A percentile compares a stretch with the other conserved stretches of the same genome.
Conservation (phyloP, 139 green algal species). For the Chloropicon primus region DNA sequence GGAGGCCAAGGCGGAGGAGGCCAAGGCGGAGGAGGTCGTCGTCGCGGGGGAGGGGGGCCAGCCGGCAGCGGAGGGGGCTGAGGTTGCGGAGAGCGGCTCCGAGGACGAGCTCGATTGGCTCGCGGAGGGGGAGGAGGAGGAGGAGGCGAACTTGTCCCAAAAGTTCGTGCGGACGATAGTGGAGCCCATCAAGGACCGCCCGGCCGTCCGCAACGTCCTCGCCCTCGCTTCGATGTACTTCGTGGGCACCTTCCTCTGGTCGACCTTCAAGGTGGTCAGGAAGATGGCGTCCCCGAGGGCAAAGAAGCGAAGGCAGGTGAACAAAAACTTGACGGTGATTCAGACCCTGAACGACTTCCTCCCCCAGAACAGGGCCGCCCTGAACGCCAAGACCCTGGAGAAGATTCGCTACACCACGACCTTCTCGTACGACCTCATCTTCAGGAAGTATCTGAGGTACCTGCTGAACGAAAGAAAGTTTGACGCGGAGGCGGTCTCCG, state of each 20-base stretch:
- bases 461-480: constrained; percentile 83
- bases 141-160: not conserved
- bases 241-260: not conserved
- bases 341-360: constrained; percentile 58
- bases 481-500: constrained; percentile 66
- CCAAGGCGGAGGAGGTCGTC: not conserved
- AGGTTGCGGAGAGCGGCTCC: no score
- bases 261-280: not conserved
- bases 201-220: not conserved
- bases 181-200: not conserved
- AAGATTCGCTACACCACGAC: constrained; percentile 29
- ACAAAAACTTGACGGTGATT: constrained; percentile 58
- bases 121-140: not conserved
- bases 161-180: not conserved
- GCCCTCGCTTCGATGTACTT: not conserved
- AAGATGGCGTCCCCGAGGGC: not conserved
- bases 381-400: constrained; percentile 27
- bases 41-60: not conserved
- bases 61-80: no score
- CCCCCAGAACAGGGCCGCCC: constrained; percentile 33
- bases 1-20: no score
- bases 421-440: constrained; percentile 75
- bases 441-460: constrained; percentile 97
- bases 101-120: not conserved
- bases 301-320: constrained; percentile 28